A percentile compares a stretch with the other conserved stretches of the same genome.
Conservation (phyloP, 108 stramenopile species). For the Nannochloropsis oceanica region DNA sequence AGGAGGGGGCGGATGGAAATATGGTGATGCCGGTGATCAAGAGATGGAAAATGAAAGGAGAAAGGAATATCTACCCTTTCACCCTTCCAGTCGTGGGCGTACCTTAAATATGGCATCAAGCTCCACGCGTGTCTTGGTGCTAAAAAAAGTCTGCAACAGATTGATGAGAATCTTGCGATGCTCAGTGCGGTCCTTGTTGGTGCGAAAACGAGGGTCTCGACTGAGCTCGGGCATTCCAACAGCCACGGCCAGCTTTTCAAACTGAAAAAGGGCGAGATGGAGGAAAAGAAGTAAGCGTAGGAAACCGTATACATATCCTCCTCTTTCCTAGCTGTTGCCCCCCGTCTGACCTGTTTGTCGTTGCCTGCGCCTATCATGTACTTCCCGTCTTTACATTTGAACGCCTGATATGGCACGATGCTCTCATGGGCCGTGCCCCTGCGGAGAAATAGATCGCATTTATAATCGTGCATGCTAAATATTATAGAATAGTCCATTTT, state of each 20-base stretch:
- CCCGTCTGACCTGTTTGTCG: not conserved
- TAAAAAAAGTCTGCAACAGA: not conserved
- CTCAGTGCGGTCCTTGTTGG: not conserved
- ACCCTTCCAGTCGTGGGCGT: not conserved
- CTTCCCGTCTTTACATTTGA: not conserved
- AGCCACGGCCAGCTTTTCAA: not conserved
- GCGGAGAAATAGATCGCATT: not conserved
- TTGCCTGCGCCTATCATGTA: not conserved
- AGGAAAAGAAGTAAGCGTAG: not conserved
- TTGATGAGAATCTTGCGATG: not conserved
- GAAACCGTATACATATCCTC: not conserved
- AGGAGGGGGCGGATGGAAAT: not conserved
- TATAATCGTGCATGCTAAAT: too few relatives aligned
- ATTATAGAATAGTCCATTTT: too few relatives aligned
- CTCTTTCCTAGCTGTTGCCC: not conserved
- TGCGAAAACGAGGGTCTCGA: not conserved
- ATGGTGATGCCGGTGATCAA: not conserved
- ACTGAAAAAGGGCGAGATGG: not conserved
- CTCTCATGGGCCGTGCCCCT: not conserved
- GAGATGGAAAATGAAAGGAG: not conserved
- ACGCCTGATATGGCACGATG: slow-evolving; percentile 10
- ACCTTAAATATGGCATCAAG: not conserved
- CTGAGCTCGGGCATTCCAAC: not conserved
- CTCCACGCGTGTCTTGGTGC: not conserved
- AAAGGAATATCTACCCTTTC: not conserved